These are phyloP conservation scores for Phallus indusiatus DNA, from an alignment of 768 basidiomycete genomes.

Conservation along the genomic window DNA sequence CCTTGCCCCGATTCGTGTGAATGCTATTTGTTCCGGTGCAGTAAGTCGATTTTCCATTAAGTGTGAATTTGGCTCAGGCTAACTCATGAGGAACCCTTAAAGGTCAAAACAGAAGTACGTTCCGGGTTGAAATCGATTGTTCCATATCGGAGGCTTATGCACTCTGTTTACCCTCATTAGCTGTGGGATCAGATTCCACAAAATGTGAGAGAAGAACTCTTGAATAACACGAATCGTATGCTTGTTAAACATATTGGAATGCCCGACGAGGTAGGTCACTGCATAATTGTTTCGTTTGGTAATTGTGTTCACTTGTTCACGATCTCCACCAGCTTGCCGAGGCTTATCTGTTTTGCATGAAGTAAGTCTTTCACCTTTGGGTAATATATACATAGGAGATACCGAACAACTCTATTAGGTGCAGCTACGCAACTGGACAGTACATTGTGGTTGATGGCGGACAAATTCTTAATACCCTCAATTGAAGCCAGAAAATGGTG, in stretches of 20 bases:
- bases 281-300: not conserved
- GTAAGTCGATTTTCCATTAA: not conserved
- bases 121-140: not conserved
- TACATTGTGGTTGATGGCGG: not conserved
- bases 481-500: too few relatives aligned
- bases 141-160: too few relatives aligned
- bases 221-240: not conserved
- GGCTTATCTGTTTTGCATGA: too few relatives aligned
- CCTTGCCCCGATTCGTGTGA: slow-evolving; percentile 15
- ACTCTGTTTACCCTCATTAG: not conserved
- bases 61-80: not conserved
- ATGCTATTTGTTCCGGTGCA: slow-evolving; percentile 11
- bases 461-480: not conserved
- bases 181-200: not conserved
- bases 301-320: not conserved
- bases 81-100: not conserved
- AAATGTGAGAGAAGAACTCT: not conserved
- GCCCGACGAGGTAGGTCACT: not conserved
- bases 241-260: slow-evolving; percentile 1
- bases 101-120: slow-evolving; percentile 10
- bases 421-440: not conserved
- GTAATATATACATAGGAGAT: slow-evolving; percentile 9
- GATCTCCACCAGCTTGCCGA: not conserved
- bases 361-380: too few relatives aligned
- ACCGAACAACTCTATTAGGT: not conserved